Evolutionary conservation across 192 early-diverging fungal species (phyloP).

Genomic region (Entomortierella lignicola): DNA sequence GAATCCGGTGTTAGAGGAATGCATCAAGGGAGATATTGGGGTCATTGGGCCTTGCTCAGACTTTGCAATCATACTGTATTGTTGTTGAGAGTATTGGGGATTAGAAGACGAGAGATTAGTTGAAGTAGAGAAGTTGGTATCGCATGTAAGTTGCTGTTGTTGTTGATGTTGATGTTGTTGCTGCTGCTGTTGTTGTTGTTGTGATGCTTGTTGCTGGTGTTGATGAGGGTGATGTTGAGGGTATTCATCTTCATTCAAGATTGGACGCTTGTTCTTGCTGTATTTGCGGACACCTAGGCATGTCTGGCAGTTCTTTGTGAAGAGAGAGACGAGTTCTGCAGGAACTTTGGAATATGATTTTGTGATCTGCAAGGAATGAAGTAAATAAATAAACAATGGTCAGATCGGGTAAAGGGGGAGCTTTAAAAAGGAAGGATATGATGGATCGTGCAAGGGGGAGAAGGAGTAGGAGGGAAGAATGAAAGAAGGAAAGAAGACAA

Average conservation of each 20-base stretch:
- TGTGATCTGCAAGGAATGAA: constrained; percentile 50
- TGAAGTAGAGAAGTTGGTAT: constrained; percentile 22
- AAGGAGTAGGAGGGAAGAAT: too few species aligned
- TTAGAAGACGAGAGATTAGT: constrained; percentile 6
- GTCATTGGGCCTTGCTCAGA: constrained; percentile 31
- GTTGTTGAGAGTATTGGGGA: constrained; percentile 17
- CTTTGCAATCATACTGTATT: constrained; percentile 26
- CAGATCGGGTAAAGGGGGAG: neutral
- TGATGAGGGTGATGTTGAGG: constrained; percentile 17
- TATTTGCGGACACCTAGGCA: constrained; percentile 52
- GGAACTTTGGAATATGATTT: constrained; percentile 54
- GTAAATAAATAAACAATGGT: neutral
- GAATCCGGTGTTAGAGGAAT: constrained; percentile 26
- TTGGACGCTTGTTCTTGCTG: constrained; percentile 53
- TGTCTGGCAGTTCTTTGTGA: constrained; percentile 55
- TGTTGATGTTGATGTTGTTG: constrained; percentile 20
- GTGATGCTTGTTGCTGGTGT: constrained; percentile 18
- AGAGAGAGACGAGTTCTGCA: constrained; percentile 50
- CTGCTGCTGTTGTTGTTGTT: constrained; percentile 24
- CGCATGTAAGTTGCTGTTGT: constrained; percentile 26
- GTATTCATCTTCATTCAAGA: constrained; percentile 49
- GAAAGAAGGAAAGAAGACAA: too few species aligned
- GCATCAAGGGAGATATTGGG: constrained; percentile 47
- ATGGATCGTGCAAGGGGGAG: too few species aligned
- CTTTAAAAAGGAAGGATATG: too few species aligned